Evolutionary conservation across 2,329 filamentous ascomycete species (phyloP), one percentile per base, ranked within the genome.

Genomic region (Pseudonectria buxi): DNA sequence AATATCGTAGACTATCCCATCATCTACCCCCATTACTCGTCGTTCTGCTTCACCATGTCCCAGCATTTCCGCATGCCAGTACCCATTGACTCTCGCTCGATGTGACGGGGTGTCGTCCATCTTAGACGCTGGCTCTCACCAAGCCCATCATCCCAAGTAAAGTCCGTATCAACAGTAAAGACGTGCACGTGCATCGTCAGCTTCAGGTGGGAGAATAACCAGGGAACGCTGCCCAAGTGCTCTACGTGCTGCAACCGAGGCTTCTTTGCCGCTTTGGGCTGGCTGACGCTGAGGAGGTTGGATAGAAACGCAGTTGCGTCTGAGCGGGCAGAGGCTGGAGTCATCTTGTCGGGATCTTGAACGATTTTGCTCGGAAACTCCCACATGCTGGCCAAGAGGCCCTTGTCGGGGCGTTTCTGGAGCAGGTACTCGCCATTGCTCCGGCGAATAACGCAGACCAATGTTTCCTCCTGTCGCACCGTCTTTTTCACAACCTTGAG

Each of bases 21-120:
- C n/a, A n/a, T n/a, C n/a, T n/a, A 9, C 18, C 9, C 5, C 18
- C 5, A 14, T 26, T 35, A 36, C 11, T 43, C 37, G 13, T 40
- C 44, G 11, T 40, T 44, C 15, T 55, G 54, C 33, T 54, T 53
- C 4, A 60, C 61, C 33, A 75, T 51, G 3, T 62, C 53, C 72
- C 72, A 76, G 49, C 73, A 76, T 46, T 73, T 75, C 26, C 68
- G 62, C 72, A 77, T 76, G 0, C 73, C 73, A 0, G 72, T 76
- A 0, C 73, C 72, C 72, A 77, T 76, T 0, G 71, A 72, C 48
- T 72, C 69, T 2, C 46, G 49, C 3, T 74, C 71, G 1, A 73
- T 57, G 7, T 61, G 57, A 3, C 54, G 47, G 1, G 53, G 53
- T 15, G 60, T 58, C 2, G 61, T 59, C 63, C 69, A 71, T 18